Base-by-base conservation (phyloP, 129 eudicot species). In the Calendula officinalis region DNA sequence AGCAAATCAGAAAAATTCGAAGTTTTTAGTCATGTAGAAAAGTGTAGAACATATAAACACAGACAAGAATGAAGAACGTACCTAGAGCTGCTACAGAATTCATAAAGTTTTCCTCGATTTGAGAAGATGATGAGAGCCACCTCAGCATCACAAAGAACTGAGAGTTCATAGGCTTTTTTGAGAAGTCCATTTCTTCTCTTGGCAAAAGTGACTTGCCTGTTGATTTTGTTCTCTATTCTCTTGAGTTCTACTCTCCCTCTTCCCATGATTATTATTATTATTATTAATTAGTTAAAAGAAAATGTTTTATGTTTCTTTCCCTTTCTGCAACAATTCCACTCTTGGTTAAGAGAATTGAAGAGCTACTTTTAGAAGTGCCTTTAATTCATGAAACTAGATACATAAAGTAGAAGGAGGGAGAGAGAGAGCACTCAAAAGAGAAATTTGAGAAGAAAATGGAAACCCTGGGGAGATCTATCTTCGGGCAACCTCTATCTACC, bases 91-190 rank as follows among this genome's bases (percentile, higher is more conserved):
- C 90, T 84, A 77, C 83, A 80, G 77, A 80, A 84, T 70, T 84
- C 90, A 74, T 73, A 84, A 68, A 84, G 86, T 62, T 84, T 84
- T 56, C 90, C 90, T 35, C 75, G 78, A 40, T 70, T 84, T 5
- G 92, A 85, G 81, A 85, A 81, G 82, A 85, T 76, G 81, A 85
- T 85, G 58, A 85, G 88, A 67, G 92, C 92, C 67, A 85, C 87
- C 43, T 85, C 86, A 77, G 90, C 90, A 80, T 84, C 90, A 74
- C 90, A 84, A 35, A 84, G 81, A 58, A 84, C 80, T 41, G 90
- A 84, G 62, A 84, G 90, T 45, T 84, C 90, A 65, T 73, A 84
- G 11, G 90, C 90, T 72, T 84, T 84, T 76, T 84, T 84, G 61
- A 83, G 84, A 45, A 83, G 79, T 13, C 88, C 88, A 83, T 83